Evolutionary conservation across 2,329 filamentous ascomycete genomes (phyloP).

Genomic region (Leptodontidium sp.): DNA sequence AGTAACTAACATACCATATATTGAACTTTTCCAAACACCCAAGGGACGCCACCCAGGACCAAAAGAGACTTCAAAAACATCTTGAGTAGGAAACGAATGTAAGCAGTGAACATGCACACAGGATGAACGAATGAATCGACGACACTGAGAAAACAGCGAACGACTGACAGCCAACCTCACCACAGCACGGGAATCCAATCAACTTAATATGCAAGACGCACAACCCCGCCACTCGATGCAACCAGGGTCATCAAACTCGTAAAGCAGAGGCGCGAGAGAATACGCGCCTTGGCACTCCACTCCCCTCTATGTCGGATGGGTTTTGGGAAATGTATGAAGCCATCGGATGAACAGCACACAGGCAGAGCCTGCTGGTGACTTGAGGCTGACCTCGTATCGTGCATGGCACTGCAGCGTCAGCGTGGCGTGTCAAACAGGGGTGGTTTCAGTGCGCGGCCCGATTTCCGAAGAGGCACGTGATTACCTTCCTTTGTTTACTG

Average conservation of each 20-base stretch:
- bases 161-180: background rate
- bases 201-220: background rate
- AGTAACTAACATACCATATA: constrained; percentile 30
- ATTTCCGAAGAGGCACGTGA: constrained; percentile 1
- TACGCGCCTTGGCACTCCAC: constrained; percentile 10
- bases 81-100: constrained; percentile 24
- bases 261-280: background rate
- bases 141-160: background rate
- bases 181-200: constrained; percentile 6
- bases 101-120: background rate
- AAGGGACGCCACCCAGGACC: constrained; percentile 23
- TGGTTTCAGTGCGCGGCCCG: background rate
- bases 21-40: constrained; percentile 36
- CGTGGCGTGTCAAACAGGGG: constrained; percentile 8
- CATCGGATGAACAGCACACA: constrained; percentile 24
- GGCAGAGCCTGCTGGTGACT: background rate
- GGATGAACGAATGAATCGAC: constrained; percentile 25
- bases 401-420: background rate
- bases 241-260: constrained; percentile 14
- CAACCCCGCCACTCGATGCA: constrained; percentile 14
- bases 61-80: constrained; percentile 34
- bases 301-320: constrained; percentile 8
- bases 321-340: constrained; percentile 23
- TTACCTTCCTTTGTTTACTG: background rate
- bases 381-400: background rate